Evolutionary conservation across 2,329 filamentous ascomycete genomes (phyloP), one percentile per base, ranked within the genome.

Genomic region (Phialemoniopsis sp.): DNA sequence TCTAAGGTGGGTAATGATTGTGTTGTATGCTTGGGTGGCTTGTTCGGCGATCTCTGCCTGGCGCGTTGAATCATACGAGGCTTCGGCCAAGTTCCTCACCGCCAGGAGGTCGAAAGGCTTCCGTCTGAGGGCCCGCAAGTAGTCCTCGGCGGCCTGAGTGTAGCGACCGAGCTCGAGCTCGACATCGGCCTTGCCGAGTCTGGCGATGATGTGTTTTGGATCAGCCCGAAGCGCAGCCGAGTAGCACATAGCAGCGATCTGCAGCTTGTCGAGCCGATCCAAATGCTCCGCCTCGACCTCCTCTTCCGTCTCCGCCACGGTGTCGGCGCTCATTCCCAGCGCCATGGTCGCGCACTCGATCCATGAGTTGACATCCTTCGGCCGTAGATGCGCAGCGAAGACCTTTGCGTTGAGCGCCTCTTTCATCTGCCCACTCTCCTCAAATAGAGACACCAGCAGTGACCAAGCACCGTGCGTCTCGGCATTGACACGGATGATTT

Each of bases 401-500:
- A 82, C 68, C 60, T 76, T 72, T 33, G 78, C 75, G 46, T 73
- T 74, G 37, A 83, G 63, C 8, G 78, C 76, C 44, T 78, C 72
- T 43, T 75, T 67, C 17, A 66, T 60, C 34, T 81, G 70, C 3
- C 76, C 76, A 41, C 76, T 69, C 53, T 84, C 80, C 42, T 75
- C 66, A 49, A 79, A 78, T 38, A 84, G 76, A 4, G 77, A 73
- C 0, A 77, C 71, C 34, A 85, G 58, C 12, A 82, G 66, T 13
- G 70, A 75, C 80, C 80, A 85, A 17, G 82, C 81, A 47, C 78
- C 72, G 45, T 80, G 72, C 2, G 78, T 83, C 55, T 84, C 80
- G 15, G 78, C 78, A 46, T 85, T 85, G 54, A 85, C 80, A 37
- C 80, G 72, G 50, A 85, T 82, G 41, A 84, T 75, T 50, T 85